Conservation (phyloP, 1,284 basidiomycete species). For the Cutaneotrichosporon cutaneum region DNA sequence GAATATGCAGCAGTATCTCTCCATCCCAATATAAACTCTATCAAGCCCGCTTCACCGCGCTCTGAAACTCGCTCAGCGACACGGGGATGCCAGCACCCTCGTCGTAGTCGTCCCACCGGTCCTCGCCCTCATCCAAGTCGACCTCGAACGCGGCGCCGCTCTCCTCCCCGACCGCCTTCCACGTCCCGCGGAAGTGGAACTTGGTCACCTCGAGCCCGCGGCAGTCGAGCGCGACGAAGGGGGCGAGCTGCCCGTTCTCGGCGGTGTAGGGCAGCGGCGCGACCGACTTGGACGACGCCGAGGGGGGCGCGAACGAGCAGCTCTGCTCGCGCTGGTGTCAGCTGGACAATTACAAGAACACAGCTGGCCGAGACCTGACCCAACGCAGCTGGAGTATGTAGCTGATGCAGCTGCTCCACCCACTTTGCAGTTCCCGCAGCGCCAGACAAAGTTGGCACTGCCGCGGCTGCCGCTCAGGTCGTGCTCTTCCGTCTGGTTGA, state of each 20-base stretch:
- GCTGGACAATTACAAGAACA: background rate
- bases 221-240: constrained; percentile 51
- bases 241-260: constrained; percentile 28
- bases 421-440: constrained; percentile 52
- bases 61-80: constrained; percentile 43
- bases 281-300: constrained; percentile 38
- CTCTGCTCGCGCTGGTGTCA: constrained; percentile 50
- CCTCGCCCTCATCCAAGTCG: constrained; percentile 50
- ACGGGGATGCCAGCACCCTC: constrained; percentile 44
- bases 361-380: too few relatives aligned
- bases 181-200: constrained; percentile 46
- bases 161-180: constrained; percentile 35
- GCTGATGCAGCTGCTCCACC: too few relatives aligned
- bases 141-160: constrained; percentile 42
- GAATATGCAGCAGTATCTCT: background rate
- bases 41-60: constrained; percentile 39
- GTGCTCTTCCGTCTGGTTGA: constrained; percentile 45
- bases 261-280: constrained; percentile 39
- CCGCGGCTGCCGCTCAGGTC: constrained; percentile 52
- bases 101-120: constrained; percentile 54
- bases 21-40: constrained; percentile 9
- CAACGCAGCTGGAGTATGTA: too few relatives aligned
- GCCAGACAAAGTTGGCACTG: constrained; percentile 51
- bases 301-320: constrained; percentile 43
- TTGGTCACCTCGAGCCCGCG: constrained; percentile 50